Base-by-base conservation (phyloP, 192 early-diverging fungal species). In the Linnemannia schmuckeri region DNA sequence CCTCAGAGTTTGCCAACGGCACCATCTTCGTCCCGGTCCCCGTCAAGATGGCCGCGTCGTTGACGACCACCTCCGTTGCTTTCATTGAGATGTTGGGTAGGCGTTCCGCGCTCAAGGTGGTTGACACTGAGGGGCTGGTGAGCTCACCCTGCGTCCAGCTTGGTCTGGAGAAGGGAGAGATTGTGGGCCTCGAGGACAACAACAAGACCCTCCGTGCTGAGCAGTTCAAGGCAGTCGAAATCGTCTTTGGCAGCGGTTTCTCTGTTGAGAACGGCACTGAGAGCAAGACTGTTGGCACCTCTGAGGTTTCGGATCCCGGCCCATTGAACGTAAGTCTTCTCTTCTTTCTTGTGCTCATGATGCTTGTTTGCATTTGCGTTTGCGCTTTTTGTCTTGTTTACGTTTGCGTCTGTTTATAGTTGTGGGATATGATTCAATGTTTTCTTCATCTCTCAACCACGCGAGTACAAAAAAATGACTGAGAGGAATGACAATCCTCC, bases 61-160 rank as follows among this genome's bases (percentile, higher is more conserved):
- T 90, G 27, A 88, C 88, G 27, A 92, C 90, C 37, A 91, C 88
- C 8, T 80, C 79, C 55, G 77, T 90, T 72, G 79, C 91, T 47
- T 94, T 82, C 85, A 79, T 92, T n/a, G 93, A 94, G 92, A 85
- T 91, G 76, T 76, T 93, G n/a, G 93, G 93, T 57, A 87, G 74
- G 40, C 89, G 84, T n/a, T 86, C 84, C 57, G 74, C 77, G 37
- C 73, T 93, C 41, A 87, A 81, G 55, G 77, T 55, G 38, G 78
- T 93, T 15, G 91, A 85, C 47, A 85, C 82, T 66, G 88, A 88
- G 22, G 80, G 71, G 73, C 77, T 87, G 47, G 82, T 93, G 38
- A 88, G 84, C 52, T 93, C 92, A 18, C 83, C 91, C 72, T 94
- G 93, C 70, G 78, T 92, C 75, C 92, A 93, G 72, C 75, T 82